Base-by-base conservation (phyloP, 495 filamentous ascomycete genomes). In the Daldinia caldariorum region DNA sequence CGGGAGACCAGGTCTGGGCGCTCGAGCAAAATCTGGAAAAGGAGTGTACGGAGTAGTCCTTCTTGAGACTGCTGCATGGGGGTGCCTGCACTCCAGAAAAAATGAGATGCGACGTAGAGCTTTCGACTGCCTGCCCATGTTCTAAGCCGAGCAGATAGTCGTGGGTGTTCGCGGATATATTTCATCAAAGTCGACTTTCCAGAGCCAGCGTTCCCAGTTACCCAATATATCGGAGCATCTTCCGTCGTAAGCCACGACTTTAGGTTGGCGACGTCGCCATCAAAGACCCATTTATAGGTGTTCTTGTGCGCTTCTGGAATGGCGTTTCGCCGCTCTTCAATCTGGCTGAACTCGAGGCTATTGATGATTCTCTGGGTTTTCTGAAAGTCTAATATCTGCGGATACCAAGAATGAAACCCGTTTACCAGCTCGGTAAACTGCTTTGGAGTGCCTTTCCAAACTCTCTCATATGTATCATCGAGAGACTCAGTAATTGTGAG, bases 341-440 rank as follows among this genome's bases (percentile, higher is more conserved):
- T 57, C 12, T 57, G 34, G 20, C 35, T 22, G 12, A 57, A 57
- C 20, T 57, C 32, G 1, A 57, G 34, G 6, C 93, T 35, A 89
- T 97, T 66, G 82, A 85, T 57, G 92, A 97, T 76, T 14, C 35
- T 57, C 34, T 14, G 32, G 3, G 16, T 38, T 22, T 38, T 57
- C 9, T 57, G 35, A 10, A 57, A 57, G 10, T 57, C 54, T 38
- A 38, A 9, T 1, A 57, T 57, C 18, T 38, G 32, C 2, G 54
- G 54, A 38, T 57, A 16, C 54, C 54, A 57, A 39, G 54, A 57
- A 2, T 38, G 8, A 4, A 57, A 22, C 0, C 34, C 54, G 2
- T 10, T 26, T 39, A 38, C 54, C 13, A 57, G 54, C 7, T 57
- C 34, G 4, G 10, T 18, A 4, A 57, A 16, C 20, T 57, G 16